These are phyloP conservation scores for Neurospora discreta DNA, from an alignment of 495 filamentous ascomycete genomes.

Conservation along the genomic window DNA sequence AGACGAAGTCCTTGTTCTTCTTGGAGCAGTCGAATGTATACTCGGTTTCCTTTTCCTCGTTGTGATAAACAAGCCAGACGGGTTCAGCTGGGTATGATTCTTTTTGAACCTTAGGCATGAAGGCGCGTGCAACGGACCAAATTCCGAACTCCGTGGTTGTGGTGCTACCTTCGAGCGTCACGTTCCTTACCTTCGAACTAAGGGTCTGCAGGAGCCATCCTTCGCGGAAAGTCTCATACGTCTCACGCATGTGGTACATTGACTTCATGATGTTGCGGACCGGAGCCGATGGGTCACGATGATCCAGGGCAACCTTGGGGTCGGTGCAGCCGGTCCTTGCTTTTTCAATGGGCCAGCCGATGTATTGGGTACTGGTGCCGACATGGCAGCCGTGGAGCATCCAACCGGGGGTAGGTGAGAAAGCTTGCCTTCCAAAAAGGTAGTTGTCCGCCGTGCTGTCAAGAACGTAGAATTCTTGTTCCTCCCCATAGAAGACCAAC, in stretches of 20 bases:
- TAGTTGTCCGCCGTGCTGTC: conserved; percentile 60
- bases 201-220: conserved; percentile 41
- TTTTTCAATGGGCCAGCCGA: conserved; percentile 46
- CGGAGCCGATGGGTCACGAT: conserved; percentile 37
- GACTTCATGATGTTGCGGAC: conserved; percentile 49
- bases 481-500: conserved; percentile 55
- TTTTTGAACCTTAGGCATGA: conserved; percentile 39
- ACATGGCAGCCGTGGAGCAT: conserved; percentile 56
- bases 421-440: conserved; percentile 55
- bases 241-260: conserved; percentile 51
- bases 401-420: conserved; percentile 56
- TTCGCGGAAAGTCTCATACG: conserved; percentile 47
- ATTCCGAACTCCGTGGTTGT: conserved; percentile 53
- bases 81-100: conserved; percentile 48
- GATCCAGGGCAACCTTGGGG: conserved; percentile 56
- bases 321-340: conserved; percentile 50
- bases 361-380: conserved; percentile 42
- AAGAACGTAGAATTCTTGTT: conserved; percentile 57
- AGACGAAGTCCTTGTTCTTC: conserved; percentile 35
- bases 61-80: conserved; percentile 57
- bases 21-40: conserved; percentile 51
- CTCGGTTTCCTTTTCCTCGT: conserved; percentile 46
- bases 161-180: conserved; percentile 22
- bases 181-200: neutral
- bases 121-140: conserved; percentile 31